Conservation (phyloP, 2,329 filamentous ascomycete genomes). For the Chaetomium sp. region DNA sequence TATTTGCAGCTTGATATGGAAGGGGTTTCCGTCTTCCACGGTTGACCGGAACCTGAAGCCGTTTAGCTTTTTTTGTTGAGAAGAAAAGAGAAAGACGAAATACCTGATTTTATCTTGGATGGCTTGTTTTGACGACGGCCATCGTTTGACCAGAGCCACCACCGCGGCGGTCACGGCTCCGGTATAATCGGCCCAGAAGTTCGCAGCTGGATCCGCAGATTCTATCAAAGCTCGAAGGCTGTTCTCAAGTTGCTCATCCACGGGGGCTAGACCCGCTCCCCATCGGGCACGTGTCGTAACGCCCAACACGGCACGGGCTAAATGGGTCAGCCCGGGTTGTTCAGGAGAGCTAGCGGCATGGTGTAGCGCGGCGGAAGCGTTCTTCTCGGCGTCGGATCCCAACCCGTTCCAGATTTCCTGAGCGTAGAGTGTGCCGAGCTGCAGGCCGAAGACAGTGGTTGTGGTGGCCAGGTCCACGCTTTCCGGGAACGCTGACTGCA, state of each 20-base stretch:
- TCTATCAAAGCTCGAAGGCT: constrained; percentile 39
- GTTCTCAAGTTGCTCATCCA: constrained; percentile 39
- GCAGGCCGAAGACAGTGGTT: constrained; percentile 37
- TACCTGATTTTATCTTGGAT: constrained; percentile 36
- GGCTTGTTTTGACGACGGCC: constrained; percentile 32
- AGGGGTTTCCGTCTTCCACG: constrained; percentile 29
- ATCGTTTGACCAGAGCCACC: constrained; percentile 36
- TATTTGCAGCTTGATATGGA: constrained; percentile 34
- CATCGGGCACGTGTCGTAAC: constrained; percentile 68
- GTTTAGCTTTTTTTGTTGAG: neutral
- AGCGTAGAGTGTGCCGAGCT: constrained; percentile 41
- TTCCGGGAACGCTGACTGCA: constrained; percentile 39
- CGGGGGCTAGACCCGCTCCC: constrained; percentile 52
- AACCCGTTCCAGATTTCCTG: constrained; percentile 45
- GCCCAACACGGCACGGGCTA: constrained; percentile 62
- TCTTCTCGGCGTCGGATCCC: constrained; percentile 44
- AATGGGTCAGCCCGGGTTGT: constrained; percentile 67
- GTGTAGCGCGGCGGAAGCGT: constrained; percentile 65
- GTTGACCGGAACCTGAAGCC: constrained; percentile 20
- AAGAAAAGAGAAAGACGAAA: constrained; percentile 19
- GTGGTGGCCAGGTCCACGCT: constrained; percentile 30
- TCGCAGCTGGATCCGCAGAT: constrained; percentile 31
- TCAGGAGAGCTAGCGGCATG: constrained; percentile 62
- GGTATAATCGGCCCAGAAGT: constrained; percentile 50
- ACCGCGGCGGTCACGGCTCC: constrained; percentile 43